These are phyloP conservation scores for Cronartium ribicola DNA, from an alignment of 1,284 basidiomycete species.

Conservation along the genomic window DNA sequence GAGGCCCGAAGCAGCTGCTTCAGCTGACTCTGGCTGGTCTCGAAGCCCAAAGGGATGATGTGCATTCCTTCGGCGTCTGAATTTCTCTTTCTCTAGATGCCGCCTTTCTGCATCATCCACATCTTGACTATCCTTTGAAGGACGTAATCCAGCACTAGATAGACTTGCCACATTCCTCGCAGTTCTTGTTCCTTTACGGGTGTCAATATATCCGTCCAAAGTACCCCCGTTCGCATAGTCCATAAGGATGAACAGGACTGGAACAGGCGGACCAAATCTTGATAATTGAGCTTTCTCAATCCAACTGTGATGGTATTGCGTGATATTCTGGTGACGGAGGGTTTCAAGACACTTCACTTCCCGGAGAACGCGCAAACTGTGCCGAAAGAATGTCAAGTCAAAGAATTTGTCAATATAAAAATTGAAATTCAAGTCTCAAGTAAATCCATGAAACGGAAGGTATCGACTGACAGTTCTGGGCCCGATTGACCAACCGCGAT, in stretches of 20 bases:
- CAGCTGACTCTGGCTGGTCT: no score
- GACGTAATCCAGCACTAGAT: no score
- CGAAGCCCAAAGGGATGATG: neutral
- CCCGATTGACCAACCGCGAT: slow-evolving; percentile 39
- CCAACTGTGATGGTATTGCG: slow-evolving; percentile 94
- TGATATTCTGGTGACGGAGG: slow-evolving; percentile 84
- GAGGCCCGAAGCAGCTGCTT: no score
- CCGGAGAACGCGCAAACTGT: slow-evolving; percentile 44
- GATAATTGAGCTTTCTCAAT: slow-evolving; percentile 59
- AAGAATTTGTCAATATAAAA: neutral
- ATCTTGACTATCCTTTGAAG: neutral
- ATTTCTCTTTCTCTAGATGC: slow-evolving; percentile 15
- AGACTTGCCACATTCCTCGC: neutral
- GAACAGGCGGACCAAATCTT: slow-evolving; percentile 47
- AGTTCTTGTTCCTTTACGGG: slow-evolving; percentile 17
- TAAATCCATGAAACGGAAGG: neutral
- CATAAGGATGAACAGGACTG: slow-evolving; percentile 50
- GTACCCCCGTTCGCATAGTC: slow-evolving; percentile 51
- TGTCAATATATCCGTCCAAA: slow-evolving; percentile 47
- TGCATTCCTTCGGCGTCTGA: slow-evolving; percentile 10
- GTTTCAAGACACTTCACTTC: slow-evolving; percentile 75
- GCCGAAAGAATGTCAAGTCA: slow-evolving; percentile 41
- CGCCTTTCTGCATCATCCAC: neutral
- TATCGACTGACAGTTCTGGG: slow-evolving; percentile 22
- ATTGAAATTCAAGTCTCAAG: neutral